These are phyloP conservation scores for Kodamaea kakaduensis DNA, from an alignment of 805 yeast genomes.

Conservation along the genomic window DNA sequence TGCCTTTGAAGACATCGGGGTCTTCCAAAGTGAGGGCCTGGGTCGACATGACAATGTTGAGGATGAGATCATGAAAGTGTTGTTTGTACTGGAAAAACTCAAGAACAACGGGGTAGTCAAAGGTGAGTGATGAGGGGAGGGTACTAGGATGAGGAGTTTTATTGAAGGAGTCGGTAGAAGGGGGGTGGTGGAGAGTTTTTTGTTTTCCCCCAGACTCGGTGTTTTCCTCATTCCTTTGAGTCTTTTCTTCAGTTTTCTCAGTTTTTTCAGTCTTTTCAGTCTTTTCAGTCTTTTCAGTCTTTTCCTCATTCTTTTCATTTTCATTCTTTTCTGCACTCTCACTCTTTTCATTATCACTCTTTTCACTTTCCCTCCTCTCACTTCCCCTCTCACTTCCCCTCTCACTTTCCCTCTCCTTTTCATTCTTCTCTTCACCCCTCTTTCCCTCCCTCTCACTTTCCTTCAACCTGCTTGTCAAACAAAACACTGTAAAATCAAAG, in stretches of 20 bases:
- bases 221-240: neutral
- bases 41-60: conserved; percentile 58
- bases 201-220: too few species aligned
- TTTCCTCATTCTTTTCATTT: conserved; percentile 6
- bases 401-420: too few species aligned
- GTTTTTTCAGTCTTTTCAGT: neutral
- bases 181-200: neutral
- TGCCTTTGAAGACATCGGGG: conserved; percentile 67
- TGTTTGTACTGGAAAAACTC: conserved; percentile 78
- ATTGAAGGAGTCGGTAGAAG: neutral
- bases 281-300: neutral
- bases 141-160: neutral
- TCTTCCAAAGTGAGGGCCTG: conserved; percentile 69
- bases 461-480: conserved; percentile 33
- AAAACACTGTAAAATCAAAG: conserved; percentile 56
- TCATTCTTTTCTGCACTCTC: conserved; percentile 14
- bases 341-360: conserved; percentile 9
- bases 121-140: conserved; percentile 27
- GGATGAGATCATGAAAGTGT: conserved; percentile 56
- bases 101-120: conserved; percentile 51
- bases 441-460: too few species aligned
- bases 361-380: conserved; percentile 14
- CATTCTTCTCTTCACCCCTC: too few species aligned
- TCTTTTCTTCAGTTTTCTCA: neutral
- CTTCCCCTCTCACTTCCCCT: too few species aligned